These are phyloP conservation scores for Aspergillus asperescens DNA, from an alignment of 495 filamentous ascomycete genomes.

Conservation along the genomic window DNA sequence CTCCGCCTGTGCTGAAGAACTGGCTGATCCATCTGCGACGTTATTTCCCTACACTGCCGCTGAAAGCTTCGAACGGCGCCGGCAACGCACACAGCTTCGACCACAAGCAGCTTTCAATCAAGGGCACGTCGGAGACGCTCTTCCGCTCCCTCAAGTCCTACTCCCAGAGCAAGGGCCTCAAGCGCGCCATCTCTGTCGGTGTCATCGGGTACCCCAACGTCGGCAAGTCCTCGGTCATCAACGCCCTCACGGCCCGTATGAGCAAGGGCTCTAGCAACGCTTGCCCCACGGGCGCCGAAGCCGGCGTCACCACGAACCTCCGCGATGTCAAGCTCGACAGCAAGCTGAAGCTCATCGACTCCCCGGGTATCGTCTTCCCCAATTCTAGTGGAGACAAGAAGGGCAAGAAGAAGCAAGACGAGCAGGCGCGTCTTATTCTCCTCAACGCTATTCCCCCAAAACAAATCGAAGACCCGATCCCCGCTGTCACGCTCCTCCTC, in stretches of 20 bases:
- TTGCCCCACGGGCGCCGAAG: conserved; percentile 87
- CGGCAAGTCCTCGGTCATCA: conserved; percentile 96
- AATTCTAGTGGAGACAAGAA: conserved; percentile 47
- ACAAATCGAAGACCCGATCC: conserved; percentile 85
- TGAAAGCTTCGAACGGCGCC: conserved; percentile 78
- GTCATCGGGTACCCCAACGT: conserved; percentile 97
- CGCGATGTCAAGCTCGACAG: conserved; percentile 90
- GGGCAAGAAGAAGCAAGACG: conserved; percentile 50
- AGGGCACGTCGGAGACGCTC: conserved; percentile 80
- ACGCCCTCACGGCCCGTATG: conserved; percentile 77
- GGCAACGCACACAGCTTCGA: conserved; percentile 87
- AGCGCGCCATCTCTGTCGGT: conserved; percentile 85
- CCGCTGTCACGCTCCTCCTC: conserved; percentile 76
- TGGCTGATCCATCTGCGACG: conserved; percentile 84
- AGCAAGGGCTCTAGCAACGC: conserved; percentile 61
- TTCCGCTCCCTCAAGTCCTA: conserved; percentile 88
- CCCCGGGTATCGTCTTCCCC: conserved; percentile 94
- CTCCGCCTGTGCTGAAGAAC: conserved; percentile 68
- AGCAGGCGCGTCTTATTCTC: conserved; percentile 79
- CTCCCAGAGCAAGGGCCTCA: conserved; percentile 75
- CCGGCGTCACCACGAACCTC: conserved; percentile 85
- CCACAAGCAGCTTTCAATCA: conserved; percentile 81
- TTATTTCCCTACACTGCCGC: conserved; percentile 87
- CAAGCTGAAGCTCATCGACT: conserved; percentile 91
- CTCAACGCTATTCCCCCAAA: conserved; percentile 90